These are phyloP conservation scores for Aspergillus hiratsukae DNA, from an alignment of 2,329 filamentous ascomycete genomes.

Conservation along the genomic window DNA sequence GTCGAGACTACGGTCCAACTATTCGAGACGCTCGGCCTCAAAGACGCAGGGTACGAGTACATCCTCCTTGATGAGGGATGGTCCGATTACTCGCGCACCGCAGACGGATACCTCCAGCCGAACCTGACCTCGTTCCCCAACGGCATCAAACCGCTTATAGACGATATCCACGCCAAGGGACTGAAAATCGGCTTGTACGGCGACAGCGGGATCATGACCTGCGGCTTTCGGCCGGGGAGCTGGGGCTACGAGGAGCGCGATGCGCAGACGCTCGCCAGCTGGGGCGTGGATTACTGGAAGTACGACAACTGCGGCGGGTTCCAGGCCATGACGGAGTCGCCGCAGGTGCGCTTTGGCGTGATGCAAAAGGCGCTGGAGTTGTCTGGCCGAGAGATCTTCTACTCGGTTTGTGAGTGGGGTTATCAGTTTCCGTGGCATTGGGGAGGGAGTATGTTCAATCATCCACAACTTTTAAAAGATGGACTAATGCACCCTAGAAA, in stretches of 20 bases:
- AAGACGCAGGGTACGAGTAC: slow-evolving; percentile 20
- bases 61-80: slow-evolving; percentile 42
- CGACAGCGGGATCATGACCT: slow-evolving; percentile 21
- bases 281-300: slow-evolving; percentile 54
- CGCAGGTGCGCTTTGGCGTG: slow-evolving; percentile 34
- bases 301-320: slow-evolving; percentile 49
- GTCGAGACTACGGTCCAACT: not conserved
- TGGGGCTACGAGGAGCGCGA: slow-evolving; percentile 51
- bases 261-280: slow-evolving; percentile 50
- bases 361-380: slow-evolving; percentile 47
- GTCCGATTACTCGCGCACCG: slow-evolving; percentile 22
- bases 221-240: slow-evolving; percentile 47
- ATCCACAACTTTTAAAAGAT: too few relatives aligned
- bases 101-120: slow-evolving; percentile 17
- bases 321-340: slow-evolving; percentile 17
- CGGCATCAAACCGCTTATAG: not conserved
- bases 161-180: not conserved
- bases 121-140: slow-evolving; percentile 48
- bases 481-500: too few relatives aligned
- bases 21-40: slow-evolving; percentile 1
- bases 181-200: slow-evolving; percentile 39
- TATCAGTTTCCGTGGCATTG: slow-evolving; percentile 44
- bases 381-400: slow-evolving; percentile 43
- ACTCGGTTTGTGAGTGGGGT: slow-evolving; percentile 49
- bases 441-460: slow-evolving; percentile 29